Evolutionary conservation across 2,329 filamentous ascomycete genomes (phyloP).

Genomic region (Pochonia chlamydosporia): DNA sequence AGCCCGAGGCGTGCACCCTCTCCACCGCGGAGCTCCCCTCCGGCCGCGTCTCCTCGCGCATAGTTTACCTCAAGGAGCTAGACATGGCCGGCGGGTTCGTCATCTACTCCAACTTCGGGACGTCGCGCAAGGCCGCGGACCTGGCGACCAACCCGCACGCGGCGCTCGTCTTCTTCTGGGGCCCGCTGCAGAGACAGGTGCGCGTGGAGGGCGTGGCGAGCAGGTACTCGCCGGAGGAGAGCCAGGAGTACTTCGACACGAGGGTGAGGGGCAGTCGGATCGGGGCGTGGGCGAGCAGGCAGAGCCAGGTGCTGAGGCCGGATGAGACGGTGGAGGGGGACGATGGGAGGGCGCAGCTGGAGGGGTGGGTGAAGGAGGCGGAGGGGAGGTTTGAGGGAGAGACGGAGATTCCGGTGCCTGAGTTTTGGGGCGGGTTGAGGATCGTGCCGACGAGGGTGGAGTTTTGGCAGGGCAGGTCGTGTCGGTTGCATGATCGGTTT

Average conservation of each 20-base stretch:
- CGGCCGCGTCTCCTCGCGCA: slow-evolving; percentile 75
- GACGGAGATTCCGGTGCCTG: slow-evolving; percentile 81
- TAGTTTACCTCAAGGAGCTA: slow-evolving; percentile 94
- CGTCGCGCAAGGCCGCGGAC: slow-evolving; percentile 63
- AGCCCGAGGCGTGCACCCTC: slow-evolving; percentile 84
- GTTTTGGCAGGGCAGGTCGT: slow-evolving; percentile 93
- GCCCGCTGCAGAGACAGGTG: slow-evolving; percentile 79
- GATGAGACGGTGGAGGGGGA: slow-evolving; percentile 34
- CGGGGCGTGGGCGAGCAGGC: slow-evolving; percentile 88
- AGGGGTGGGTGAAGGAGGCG: slow-evolving; percentile 69
- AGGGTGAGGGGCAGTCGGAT: slow-evolving; percentile 74
- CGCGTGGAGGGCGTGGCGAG: slow-evolving; percentile 75
- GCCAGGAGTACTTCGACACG: slow-evolving; percentile 61
- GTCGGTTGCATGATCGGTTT: slow-evolving; percentile 89
- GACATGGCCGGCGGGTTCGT: slow-evolving; percentile 73
- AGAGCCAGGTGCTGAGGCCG: slow-evolving; percentile 68
- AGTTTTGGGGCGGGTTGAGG: slow-evolving; percentile 90
- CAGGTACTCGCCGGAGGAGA: slow-evolving; percentile 64
- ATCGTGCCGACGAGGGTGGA: slow-evolving; percentile 82
- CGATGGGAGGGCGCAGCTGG: slow-evolving; percentile 68
- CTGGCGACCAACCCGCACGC: slow-evolving; percentile 70
- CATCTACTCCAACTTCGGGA: slow-evolving; percentile 89
- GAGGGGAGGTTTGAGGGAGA: slow-evolving; percentile 68
- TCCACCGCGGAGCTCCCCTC: slow-evolving; percentile 79
- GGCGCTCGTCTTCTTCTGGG: slow-evolving; percentile 87